A percentile compares a stretch with the other conserved stretches of the same genome.
Conservation (phyloP, 306 rosid species). For the Castanospermum australe region DNA sequence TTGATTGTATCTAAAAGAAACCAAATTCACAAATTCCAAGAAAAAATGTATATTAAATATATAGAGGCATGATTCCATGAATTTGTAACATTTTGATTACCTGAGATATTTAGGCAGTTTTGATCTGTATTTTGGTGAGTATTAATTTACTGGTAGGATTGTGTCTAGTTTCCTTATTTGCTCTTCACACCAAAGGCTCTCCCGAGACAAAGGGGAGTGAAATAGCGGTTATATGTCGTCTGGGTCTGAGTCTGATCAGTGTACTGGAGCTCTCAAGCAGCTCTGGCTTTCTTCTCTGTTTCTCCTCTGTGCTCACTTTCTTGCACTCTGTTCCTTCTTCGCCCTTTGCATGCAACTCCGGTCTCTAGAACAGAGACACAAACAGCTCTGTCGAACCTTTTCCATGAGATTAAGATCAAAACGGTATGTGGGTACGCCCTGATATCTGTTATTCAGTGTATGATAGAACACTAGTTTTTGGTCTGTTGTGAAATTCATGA, state of each 20-base stretch:
- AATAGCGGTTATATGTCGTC: slow-evolving; percentile 38
- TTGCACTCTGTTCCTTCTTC: neutral
- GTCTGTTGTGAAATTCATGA: neutral
- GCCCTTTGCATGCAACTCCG: slow-evolving; percentile 37
- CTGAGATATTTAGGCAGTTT: neutral
- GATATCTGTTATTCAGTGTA: neutral
- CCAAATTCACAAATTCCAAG: neutral
- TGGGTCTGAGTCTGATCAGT: slow-evolving; percentile 24
- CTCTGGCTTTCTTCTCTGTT: slow-evolving; percentile 31
- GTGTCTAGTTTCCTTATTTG: neutral
- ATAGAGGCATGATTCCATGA: neutral
- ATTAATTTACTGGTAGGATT: neutral
- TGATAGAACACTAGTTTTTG: neutral
- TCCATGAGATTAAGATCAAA: slow-evolving; percentile 37
- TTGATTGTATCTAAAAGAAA: neutral
- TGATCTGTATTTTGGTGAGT: neutral
- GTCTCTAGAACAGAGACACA: neutral
- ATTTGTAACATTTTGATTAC: neutral
- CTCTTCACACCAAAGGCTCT: neutral
- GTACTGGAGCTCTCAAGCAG: slow-evolving; percentile 42
- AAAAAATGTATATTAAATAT: neutral
- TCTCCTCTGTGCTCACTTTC: neutral
- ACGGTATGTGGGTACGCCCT: slow-evolving; percentile 22
- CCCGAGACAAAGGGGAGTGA: slow-evolving; percentile 13
- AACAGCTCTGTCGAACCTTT: slow-evolving; percentile 8